These are phyloP conservation scores for Tylopilus rubrobrunneus DNA, from an alignment of 768 basidiomycete species.

Conservation along the genomic window DNA sequence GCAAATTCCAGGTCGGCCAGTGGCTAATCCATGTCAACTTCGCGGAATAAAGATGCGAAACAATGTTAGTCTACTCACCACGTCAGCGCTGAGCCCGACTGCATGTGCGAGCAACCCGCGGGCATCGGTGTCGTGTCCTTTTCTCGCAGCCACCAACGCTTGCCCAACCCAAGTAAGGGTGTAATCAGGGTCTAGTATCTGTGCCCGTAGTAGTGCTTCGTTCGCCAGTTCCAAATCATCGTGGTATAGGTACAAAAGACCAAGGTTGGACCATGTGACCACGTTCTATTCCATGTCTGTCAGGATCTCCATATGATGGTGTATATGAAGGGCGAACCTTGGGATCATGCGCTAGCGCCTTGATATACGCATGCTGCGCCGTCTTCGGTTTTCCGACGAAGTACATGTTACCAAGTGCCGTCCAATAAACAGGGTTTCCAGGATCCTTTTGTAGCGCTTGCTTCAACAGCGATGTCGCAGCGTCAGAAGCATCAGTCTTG, in stretches of 20 bases:
- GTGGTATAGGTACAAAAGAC: conserved; percentile 79
- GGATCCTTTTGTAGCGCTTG: conserved; percentile 73
- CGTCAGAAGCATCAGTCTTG: conserved; percentile 30
- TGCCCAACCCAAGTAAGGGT: conserved; percentile 90
- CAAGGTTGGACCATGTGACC: conserved; percentile 80
- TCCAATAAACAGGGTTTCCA: conserved; percentile 74
- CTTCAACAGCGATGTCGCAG: conserved; percentile 53
- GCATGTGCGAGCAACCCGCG: too few relatives aligned
- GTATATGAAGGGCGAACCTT: conserved; percentile 53
- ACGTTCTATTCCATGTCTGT: conserved; percentile 49
- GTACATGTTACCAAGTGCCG: conserved; percentile 70
- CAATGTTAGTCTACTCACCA: conserved; percentile 47
- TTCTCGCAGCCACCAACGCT: conserved; percentile 60
- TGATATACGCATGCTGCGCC: conserved; percentile 91
- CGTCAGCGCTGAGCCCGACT: too few relatives aligned
- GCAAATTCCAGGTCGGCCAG: conserved; percentile 80
- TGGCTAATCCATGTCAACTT: conserved; percentile 45
- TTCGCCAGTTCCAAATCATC: conserved; percentile 79
- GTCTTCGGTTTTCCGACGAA: conserved; percentile 64
- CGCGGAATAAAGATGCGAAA: background rate
- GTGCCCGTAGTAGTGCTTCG: conserved; percentile 82
- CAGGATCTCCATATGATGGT: background rate
- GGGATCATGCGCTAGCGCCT: conserved; percentile 77
- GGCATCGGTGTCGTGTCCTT: conserved; percentile 59
- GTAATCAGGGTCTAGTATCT: conserved; percentile 89